These are phyloP conservation scores for Alloteropsis angusta DNA, from an alignment of 202 grass and related monocot species.

Conservation along the genomic window DNA sequence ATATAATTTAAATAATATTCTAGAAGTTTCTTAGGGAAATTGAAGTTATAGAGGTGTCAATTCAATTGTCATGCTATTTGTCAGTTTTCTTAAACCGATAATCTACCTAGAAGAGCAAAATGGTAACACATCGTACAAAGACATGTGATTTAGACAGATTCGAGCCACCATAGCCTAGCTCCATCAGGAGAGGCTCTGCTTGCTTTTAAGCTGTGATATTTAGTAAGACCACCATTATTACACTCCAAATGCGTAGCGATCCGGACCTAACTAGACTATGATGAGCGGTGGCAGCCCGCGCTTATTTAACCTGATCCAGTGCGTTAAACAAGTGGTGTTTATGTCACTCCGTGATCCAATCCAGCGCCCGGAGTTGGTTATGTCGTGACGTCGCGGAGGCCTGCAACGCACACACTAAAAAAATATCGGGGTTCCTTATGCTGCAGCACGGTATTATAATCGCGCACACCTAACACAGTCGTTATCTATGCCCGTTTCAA, in stretches of 20 bases:
- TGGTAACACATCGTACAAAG: no score
- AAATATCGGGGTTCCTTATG: background rate
- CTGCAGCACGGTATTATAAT: background rate
- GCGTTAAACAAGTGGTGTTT: conserved; percentile 26
- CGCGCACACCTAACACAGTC: background rate
- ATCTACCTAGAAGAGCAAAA: no score
- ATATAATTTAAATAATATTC: no score
- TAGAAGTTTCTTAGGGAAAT: no score
- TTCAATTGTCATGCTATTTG: no score
- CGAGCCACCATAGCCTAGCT: no score
- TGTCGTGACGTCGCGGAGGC: conserved; percentile 37
- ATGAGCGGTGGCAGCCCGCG: conserved; percentile 16
- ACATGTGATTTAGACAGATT: no score
- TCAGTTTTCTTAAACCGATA: no score
- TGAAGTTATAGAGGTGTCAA: no score
- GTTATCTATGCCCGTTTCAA: background rate
- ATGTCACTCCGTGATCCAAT: conserved; percentile 47
- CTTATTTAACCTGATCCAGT: conserved; percentile 35
- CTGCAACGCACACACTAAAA: background rate
- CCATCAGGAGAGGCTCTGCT: background rate
- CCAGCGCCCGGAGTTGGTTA: conserved; percentile 20
- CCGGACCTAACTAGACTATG: conserved; percentile 14
- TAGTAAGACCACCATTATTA: conserved; percentile 10
- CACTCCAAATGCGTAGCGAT: conserved; percentile 29
- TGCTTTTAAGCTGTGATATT: conserved; percentile 17